Percentiles rank a stretch among this genome's conserved stretches.
These are phyloP conservation scores for Amanita molliuscula DNA, from an alignment of 768 basidiomycete genomes.

Conservation along the genomic window DNA sequence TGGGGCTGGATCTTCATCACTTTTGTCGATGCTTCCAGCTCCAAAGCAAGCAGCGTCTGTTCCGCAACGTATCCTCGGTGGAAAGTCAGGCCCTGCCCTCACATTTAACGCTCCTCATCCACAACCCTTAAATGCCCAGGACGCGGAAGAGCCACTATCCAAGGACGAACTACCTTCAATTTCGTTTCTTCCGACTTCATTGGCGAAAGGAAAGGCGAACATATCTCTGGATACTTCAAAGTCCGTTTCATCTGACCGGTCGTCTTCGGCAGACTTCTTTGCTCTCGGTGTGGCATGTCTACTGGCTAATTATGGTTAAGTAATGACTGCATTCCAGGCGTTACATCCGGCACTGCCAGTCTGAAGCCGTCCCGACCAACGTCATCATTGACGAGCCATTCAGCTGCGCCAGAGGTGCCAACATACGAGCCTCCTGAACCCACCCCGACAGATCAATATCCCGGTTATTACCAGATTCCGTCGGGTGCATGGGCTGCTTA, in stretches of 20 bases:
- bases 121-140: slow-evolving; percentile 6
- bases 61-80: slow-evolving; percentile 54
- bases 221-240: slow-evolving; percentile 35
- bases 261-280: slow-evolving; percentile 51
- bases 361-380: slow-evolving; percentile 13
- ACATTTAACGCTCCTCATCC: slow-evolving; percentile 35
- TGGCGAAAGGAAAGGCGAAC: slow-evolving; percentile 52
- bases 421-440: slow-evolving; percentile 68
- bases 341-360: slow-evolving; percentile 9
- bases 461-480: slow-evolving; percentile 80
- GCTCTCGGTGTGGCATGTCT: slow-evolving; percentile 38
- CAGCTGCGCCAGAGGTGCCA: slow-evolving; percentile 61
- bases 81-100: slow-evolving; percentile 50
- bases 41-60: slow-evolving; percentile 49
- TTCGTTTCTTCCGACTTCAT: slow-evolving; percentile 48
- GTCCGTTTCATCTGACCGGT: slow-evolving; percentile 15
- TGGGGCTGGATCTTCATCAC: slow-evolving; percentile 51
- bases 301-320: not conserved
- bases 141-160: slow-evolving; percentile 7
- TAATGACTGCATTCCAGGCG: slow-evolving; percentile 1
- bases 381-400: slow-evolving; percentile 26
- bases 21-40: slow-evolving; percentile 66
- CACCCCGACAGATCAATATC: slow-evolving; percentile 65
- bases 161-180: slow-evolving; percentile 20
- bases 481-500: slow-evolving; percentile 73